Evolutionary conservation across 345 rosid genomes (phyloP), one percentile per base, ranked within the genome.

Genomic region (Gossypium longicalyx): DNA sequence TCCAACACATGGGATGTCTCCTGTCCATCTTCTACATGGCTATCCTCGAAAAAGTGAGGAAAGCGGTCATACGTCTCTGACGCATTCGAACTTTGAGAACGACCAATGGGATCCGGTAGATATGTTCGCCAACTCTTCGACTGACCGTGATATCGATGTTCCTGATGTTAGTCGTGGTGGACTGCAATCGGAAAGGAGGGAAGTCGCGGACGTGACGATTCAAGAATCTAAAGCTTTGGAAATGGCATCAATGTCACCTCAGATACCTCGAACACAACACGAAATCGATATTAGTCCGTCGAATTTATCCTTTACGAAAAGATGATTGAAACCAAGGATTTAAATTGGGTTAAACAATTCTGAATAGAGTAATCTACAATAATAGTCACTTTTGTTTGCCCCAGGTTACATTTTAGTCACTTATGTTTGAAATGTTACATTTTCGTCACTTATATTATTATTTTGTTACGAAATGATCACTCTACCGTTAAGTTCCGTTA

Each of bases 1-100:
- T 27, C 97, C 97, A 7, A 77, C 81, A 0, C 79, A 78, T 48
- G 88, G 89, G 71, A 82, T 86, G 84, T 93, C 97, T 12, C 96
- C 97, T 0, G 81, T 85, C 38, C 97, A 88, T 84, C 91, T 87
- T 63, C 77, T 86, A 3, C 85, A 72, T 76, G 77, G 56, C 75
- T 79, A 79, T 4, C 23, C 80, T 67, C 87, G 87, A 41, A 87
- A 34, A 34, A 34, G 41, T 34, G 7, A 34, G 41, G 41, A 34
- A 34, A 34, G 41, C 41, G 41, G 1, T 34, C 41, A 34, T 34
- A 34, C 41, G 41, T 34, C n/a, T 49, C 0, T 13, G 1, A 11
- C 4, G 13, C 53, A 49, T 49, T 49, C 1, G 4, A 13, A 13
- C 56, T 12, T 15, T 5, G 56, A 4, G 17, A 51, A 17, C 8